These are phyloP conservation scores for Colletotrichum liaoningense DNA, from an alignment of 2,329 filamentous ascomycete genomes.

Conservation along the genomic window DNA sequence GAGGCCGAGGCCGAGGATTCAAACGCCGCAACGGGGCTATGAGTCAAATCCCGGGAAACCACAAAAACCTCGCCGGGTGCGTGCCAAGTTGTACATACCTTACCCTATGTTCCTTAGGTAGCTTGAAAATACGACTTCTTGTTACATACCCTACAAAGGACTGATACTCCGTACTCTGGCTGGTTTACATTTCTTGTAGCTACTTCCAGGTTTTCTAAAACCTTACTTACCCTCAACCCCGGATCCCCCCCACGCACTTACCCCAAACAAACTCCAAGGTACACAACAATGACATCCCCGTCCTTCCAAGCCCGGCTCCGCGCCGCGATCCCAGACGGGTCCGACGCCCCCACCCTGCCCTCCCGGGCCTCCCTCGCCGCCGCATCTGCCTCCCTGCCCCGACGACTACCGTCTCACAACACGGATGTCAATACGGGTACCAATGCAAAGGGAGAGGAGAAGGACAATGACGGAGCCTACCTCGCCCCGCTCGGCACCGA, in stretches of 20 bases:
- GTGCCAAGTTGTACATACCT: too few species aligned
- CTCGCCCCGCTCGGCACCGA: conserved; percentile 46
- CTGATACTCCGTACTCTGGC: too few species aligned
- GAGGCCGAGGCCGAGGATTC: not conserved
- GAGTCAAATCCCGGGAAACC: not conserved
- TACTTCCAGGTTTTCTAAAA: too few species aligned
- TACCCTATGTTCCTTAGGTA: too few species aligned
- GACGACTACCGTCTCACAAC: conserved; percentile 26
- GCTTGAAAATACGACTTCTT: too few species aligned
- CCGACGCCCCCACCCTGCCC: conserved; percentile 52
- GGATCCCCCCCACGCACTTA: too few species aligned
- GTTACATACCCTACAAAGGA: too few species aligned
- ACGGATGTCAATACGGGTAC: too few species aligned
- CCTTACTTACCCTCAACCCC: too few species aligned
- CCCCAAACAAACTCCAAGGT: too few species aligned
- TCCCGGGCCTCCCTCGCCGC: conserved; percentile 44
- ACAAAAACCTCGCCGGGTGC: too few species aligned
- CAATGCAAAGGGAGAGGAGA: conserved; percentile 19
- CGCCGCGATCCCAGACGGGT: conserved; percentile 10
- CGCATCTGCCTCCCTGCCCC: conserved; percentile 55
- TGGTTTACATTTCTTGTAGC: too few species aligned
- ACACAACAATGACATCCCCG: conserved; percentile 1
- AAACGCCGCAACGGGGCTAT: not conserved
- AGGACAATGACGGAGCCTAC: conserved; percentile 37
- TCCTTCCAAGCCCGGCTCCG: conserved; percentile 31